Base-by-base conservation (phyloP, 2,329 filamentous ascomycete genomes). In the Arthrobotrys conoides region DNA sequence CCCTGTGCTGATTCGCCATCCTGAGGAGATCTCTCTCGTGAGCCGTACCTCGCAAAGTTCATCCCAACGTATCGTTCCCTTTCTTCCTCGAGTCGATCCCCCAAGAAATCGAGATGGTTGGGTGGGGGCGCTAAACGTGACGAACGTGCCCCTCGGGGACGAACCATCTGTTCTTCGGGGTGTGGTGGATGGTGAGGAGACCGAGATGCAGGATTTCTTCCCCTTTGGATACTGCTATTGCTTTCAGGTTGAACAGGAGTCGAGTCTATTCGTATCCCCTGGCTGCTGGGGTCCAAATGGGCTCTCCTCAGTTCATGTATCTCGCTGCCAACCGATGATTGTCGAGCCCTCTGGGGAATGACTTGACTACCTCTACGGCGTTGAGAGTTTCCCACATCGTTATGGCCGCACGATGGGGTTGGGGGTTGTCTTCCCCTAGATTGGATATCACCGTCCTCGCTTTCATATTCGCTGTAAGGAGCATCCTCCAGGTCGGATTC, bases 391-490 rank as follows among this genome's bases (percentile, higher is more conserved):
- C 20, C 57, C 22, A 36, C 20, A 61, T 27, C 33, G 20, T 16
- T n/a, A 27, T 16, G 27, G n/a, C 36, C 5, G 14, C 16, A 27
- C 8, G 33, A 61, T 27, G 36, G 12, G 10, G 33, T 27, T 27
- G 5, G 53, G 53, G 53, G 36, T 27, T 27, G 5, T 5, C 10
- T 61, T 44, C 57, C 57, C 57, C 57, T 18, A 24, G 2, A n/a
- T 41, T 44, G 57, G 33, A 27, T 44, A 61, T 61, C 57, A 61
- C 57, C 36, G 36, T 61, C 57, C 36, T 61, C 33, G 57, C 57
- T 27, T 10, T 61, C 36, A 20, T 61, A n/a, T 16, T 61, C 33
- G 36, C 57, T 44, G 36, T 27, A 20, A 12, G 33, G 36, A 9
- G 36, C 57, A 27, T 61, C 57, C 20, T 61, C 57, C 20, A 24